These are phyloP conservation scores for Malus hybrid DNA, from an alignment of 331 rosid species.

Conservation along the genomic window DNA sequence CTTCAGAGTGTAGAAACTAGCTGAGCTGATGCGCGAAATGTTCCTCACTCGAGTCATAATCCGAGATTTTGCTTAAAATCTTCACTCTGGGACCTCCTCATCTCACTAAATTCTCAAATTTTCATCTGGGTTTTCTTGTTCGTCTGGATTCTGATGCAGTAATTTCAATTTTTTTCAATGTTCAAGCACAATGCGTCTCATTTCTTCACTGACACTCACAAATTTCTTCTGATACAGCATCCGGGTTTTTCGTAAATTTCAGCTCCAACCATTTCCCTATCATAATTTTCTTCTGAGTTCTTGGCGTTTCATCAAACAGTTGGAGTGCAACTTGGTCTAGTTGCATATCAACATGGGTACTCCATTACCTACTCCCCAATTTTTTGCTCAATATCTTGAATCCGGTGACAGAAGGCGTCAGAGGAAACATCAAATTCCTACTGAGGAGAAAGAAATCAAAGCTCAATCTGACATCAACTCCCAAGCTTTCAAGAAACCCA, in stretches of 20 bases:
- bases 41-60: too few relatives aligned
- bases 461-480: neutral
- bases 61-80: too few relatives aligned
- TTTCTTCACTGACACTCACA: neutral
- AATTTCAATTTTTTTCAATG: neutral
- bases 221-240: neutral
- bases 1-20: too few relatives aligned
- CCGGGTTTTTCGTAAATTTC: neutral
- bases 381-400: neutral
- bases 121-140: neutral
- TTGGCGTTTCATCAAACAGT: neutral
- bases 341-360: neutral
- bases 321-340: neutral
- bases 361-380: neutral
- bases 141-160: neutral
- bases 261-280: neutral
- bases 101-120: too few relatives aligned
- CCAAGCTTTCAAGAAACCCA: slow-evolving; percentile 8
- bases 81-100: neutral
- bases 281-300: neutral
- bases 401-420: neutral
- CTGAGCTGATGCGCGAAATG: too few relatives aligned
- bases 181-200: neutral
- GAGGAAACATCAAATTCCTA: neutral
- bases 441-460: neutral